Conservation (phyloP, 345 rosid species). For the Syzygium jambos region DNA sequence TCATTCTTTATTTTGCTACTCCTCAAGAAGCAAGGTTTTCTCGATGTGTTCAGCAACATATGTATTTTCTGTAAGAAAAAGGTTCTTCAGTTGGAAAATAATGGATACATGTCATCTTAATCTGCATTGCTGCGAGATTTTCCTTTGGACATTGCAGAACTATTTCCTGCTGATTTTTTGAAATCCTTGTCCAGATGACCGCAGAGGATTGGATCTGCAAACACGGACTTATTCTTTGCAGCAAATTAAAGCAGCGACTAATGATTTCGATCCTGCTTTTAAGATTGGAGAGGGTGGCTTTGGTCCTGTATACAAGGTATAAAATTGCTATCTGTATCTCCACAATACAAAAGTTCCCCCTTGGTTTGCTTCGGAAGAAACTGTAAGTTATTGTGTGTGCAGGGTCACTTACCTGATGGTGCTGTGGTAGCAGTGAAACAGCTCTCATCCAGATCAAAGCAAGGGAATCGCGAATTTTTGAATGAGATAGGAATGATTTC, state of each 20-base stretch:
- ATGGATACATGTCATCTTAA: background rate
- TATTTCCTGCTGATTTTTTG: background rate
- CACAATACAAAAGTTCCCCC: background rate
- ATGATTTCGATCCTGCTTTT: constrained; percentile 21
- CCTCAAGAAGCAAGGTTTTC: background rate
- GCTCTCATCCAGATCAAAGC: constrained; percentile 63
- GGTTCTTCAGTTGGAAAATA: background rate
- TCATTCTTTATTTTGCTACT: background rate
- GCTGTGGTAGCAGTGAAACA: constrained; percentile 58
- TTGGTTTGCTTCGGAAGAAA: background rate
- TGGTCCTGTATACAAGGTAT: constrained; percentile 41
- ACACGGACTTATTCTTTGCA: constrained; percentile 21
- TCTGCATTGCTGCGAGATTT: background rate
- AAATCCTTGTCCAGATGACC: background rate
- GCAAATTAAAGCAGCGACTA: constrained; percentile 34
- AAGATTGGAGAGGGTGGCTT: constrained; percentile 50
- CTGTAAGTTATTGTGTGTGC: background rate
- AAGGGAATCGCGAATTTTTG: constrained; percentile 66
- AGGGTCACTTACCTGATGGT: constrained; percentile 44
- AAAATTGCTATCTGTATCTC: background rate
- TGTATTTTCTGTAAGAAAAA: background rate
- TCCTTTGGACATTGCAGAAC: background rate
- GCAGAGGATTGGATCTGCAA: constrained; percentile 15
- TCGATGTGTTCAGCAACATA: background rate
- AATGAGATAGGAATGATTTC: constrained; percentile 65